Evolutionary conservation across 805 yeast genomes (phyloP).

Genomic region (Metschnikowia cubensis): DNA sequence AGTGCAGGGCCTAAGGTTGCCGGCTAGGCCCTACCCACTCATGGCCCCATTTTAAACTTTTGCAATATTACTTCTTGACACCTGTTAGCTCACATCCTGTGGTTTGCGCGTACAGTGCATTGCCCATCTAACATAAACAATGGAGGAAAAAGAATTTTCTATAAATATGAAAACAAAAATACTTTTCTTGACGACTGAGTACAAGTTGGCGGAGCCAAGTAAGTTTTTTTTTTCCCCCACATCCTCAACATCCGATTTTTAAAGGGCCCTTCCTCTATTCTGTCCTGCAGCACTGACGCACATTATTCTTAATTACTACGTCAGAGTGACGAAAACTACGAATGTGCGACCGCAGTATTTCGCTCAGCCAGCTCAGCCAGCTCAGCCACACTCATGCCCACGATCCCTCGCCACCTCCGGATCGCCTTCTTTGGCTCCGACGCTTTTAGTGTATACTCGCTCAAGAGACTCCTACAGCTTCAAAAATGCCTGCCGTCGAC

Average conservation of each 20-base stretch:
- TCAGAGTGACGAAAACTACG: background rate
- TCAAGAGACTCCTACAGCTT: constrained; percentile 35
- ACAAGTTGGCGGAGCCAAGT: no score
- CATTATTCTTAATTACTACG: background rate
- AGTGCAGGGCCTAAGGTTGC: no score
- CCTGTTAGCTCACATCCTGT: background rate
- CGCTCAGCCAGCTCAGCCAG: background rate
- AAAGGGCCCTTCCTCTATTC: background rate
- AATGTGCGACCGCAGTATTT: background rate
- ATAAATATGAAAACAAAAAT: no score
- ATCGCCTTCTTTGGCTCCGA: constrained; percentile 82
- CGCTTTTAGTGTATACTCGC: constrained; percentile 55
- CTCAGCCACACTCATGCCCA: background rate
- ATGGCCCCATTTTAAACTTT: background rate
- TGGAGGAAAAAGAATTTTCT: background rate
- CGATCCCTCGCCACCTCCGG: constrained; percentile 1
- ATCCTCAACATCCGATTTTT: background rate
- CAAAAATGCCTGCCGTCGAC: constrained; percentile 14
- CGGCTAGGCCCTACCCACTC: no score
- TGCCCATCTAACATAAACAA: background rate
- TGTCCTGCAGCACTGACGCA: background rate
- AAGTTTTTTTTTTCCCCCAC: background rate
- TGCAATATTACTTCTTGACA: background rate
- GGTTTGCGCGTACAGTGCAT: background rate
- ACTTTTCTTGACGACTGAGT: no score